phyloP scores from a whole-genome alignment of 257 asterid genomes.

The Gentiana dahurica region DNA sequence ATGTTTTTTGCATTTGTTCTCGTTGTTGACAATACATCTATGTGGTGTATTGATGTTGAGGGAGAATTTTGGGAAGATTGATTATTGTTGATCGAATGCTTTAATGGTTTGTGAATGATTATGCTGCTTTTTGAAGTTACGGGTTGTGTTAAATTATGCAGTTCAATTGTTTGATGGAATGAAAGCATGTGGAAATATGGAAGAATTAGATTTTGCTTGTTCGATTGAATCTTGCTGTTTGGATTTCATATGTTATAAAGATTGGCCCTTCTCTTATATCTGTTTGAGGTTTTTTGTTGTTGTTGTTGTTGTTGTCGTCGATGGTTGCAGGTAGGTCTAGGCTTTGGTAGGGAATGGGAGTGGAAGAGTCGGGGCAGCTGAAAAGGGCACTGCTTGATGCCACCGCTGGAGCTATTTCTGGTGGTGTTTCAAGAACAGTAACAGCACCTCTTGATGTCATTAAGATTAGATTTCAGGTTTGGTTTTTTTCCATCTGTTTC shows the following conservation, averaged over 20 bases:
- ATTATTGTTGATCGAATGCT: neutral
- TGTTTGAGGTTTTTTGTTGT: constrained; percentile 2
- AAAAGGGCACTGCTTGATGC: constrained; percentile 70
- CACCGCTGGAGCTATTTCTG: constrained; percentile 83
- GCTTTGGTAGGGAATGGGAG: constrained; percentile 22
- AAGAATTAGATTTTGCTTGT: neutral
- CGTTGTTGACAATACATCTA: neutral
- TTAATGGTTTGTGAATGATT: neutral
- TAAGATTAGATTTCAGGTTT: constrained; percentile 93
- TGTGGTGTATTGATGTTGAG: neutral
- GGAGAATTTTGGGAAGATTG: neutral
- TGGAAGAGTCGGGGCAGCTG: constrained; percentile 75
- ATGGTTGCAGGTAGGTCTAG: constrained; percentile 24
- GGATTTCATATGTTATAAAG: neutral
- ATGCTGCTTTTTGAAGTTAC: neutral
- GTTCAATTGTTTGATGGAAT: neutral
- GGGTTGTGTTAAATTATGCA: neutral
- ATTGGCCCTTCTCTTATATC: neutral
- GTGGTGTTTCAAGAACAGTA: constrained; percentile 69
- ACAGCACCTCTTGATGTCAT: constrained; percentile 95
- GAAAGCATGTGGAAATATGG: neutral
- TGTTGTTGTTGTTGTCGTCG: neutral
- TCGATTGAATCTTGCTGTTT: neutral
- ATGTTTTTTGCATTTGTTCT: neutral
- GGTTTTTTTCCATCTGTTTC: neutral